Base-by-base conservation (phyloP, 1,284 basidiomycete genomes). In the Cutaneotrichosporon cutaneum region DNA sequence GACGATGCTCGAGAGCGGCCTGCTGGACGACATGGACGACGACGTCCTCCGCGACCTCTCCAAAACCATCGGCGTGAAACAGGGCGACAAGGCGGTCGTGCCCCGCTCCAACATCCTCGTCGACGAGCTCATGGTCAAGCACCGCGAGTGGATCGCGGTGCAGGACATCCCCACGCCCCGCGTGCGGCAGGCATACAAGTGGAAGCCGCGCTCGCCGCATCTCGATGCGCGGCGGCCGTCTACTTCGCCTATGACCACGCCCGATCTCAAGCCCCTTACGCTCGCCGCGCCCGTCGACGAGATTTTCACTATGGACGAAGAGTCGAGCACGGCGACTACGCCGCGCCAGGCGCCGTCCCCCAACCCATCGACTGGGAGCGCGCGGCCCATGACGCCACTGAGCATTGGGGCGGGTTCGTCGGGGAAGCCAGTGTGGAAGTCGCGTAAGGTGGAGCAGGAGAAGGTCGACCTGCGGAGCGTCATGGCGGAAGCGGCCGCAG, bases 141-240 rank as follows among this genome's bases (percentile, higher is more conserved):
- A 92, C 70, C 82, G 82, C 32, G 87, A 87, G 1, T 98, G 91
- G 90, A 77, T 94, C n/a, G 84, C 83, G 1, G 65, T 84, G 51
- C 87, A 94, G 71, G 94, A 97, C 76, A 83, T 96, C 36, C 92
- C 94, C 0, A 78, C 80, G 27, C 85, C 86, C 0, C 82, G 91
- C 51, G 75, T 87, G 10, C 83, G 84, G 13, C 74, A 36, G 68
- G 67, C 75, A 7, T 74, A 66, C 54, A 72, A 68, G 26, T 75
- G 77, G 50, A 81, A 80, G 62, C 81, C 81, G 42, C 78, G 81
- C 4, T 83, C 82, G 4, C 79, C 83, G 9, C 82, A 79, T 65
- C 63, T 85, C 8, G 69, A 75, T 10, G 66, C 72, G 26, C 70
- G 69, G 26, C 72, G 72, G 8, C 48, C 50, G 4, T 56, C 65